These are phyloP conservation scores for Aspergillus sp. DNA, from an alignment of 2,329 filamentous ascomycete genomes.

Conservation along the genomic window DNA sequence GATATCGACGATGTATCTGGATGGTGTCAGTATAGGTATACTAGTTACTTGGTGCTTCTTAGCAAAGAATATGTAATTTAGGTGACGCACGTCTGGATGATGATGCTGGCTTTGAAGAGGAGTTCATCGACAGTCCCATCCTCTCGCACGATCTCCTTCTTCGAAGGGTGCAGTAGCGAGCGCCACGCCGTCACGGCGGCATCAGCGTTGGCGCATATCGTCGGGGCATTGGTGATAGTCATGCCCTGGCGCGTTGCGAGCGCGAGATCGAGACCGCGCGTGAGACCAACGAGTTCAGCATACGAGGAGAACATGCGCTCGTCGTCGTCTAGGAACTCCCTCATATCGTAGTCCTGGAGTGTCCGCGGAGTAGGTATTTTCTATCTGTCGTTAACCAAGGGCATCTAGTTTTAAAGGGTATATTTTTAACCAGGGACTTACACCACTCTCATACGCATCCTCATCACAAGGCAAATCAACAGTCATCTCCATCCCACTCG, in stretches of 20 bases:
- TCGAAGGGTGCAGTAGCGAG: constrained; percentile 36
- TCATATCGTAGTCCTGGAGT: constrained; percentile 30
- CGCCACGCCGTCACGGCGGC: constrained; percentile 39
- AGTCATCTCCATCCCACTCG: constrained; percentile 19
- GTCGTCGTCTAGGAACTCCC: constrained; percentile 26
- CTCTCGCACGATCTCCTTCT: constrained; percentile 45
- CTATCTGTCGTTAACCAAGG: constrained; percentile 8
- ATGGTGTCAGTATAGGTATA: neutral
- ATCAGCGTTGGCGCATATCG: constrained; percentile 28
- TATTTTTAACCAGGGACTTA: constrained; percentile 4
- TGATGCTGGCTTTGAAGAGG: constrained; percentile 82
- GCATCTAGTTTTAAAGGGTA: no score
- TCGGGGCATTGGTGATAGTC: constrained; percentile 14
- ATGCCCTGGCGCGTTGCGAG: constrained; percentile 21
- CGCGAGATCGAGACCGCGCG: constrained; percentile 20
- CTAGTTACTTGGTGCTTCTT: no score
- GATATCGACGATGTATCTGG: constrained; percentile 36
- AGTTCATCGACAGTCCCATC: constrained; percentile 57
- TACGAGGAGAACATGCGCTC: constrained; percentile 28
- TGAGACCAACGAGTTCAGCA: constrained; percentile 28
- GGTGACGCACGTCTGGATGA: constrained; percentile 52
- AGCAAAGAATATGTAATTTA: no score
- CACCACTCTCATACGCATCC: constrained; percentile 22
- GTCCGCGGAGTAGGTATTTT: constrained; percentile 25
- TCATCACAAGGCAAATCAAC: constrained; percentile 31